Conservation (phyloP, 805 yeast species). For the Saccharomycopsis sp. region DNA sequence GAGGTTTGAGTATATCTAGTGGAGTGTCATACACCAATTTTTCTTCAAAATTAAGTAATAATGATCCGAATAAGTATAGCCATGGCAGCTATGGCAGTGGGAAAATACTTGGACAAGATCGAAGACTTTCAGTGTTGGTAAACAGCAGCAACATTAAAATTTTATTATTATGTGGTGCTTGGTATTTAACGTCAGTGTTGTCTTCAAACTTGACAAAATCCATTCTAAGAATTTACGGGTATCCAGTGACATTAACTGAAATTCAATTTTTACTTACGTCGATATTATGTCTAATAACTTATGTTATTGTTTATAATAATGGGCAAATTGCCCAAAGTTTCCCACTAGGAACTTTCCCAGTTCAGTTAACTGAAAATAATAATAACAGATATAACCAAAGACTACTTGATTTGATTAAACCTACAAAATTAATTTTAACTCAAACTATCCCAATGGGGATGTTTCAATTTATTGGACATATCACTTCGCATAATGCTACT, state of each 20-base stretch:
- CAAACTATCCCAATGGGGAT: constrained; percentile 91
- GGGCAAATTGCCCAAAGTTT: constrained; percentile 25
- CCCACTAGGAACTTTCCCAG: constrained; percentile 31
- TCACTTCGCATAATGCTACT: constrained; percentile 88
- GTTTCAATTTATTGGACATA: constrained; percentile 89
- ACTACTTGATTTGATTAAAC: constrained; percentile 40
- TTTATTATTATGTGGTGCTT: constrained; percentile 53
- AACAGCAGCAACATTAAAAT: constrained; percentile 29
- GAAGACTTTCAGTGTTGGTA: neutral
- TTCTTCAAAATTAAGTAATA: constrained; percentile 8
- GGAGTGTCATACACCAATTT: constrained; percentile 22
- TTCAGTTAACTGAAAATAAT: constrained; percentile 28
- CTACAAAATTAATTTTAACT: constrained; percentile 43
- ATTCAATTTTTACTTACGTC: constrained; percentile 76
- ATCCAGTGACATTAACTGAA: constrained; percentile 87
- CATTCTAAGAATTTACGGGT: constrained; percentile 60
- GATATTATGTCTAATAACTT: constrained; percentile 43
- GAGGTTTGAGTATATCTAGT: constrained; percentile 18
- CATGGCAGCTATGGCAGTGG: too few relatives aligned
- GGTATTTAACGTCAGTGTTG: constrained; percentile 79
- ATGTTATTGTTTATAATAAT: constrained; percentile 34
- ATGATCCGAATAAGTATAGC: constrained; percentile 1
- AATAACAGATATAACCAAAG: constrained; percentile 25
- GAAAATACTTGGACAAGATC: neutral
- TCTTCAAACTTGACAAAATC: constrained; percentile 78